Evolutionary conservation across 2,329 filamentous ascomycete species (phyloP).

Genomic region (Epicoccum sorghinum): DNA sequence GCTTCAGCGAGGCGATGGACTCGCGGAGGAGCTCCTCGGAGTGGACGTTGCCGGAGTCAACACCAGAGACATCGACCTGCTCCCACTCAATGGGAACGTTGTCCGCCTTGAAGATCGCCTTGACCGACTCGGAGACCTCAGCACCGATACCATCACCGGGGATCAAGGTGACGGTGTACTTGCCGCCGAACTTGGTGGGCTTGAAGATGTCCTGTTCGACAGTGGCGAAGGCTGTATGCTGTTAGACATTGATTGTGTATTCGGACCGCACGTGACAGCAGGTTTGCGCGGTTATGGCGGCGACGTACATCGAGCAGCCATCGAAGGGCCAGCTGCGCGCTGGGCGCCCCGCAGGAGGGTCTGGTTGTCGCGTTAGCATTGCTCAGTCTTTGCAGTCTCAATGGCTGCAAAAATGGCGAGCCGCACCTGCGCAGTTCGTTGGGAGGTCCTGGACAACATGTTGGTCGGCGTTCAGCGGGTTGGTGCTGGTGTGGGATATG

Average conservation of each 20-base stretch:
- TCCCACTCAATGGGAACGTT: constrained; percentile 99
- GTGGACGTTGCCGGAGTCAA: constrained; percentile 83
- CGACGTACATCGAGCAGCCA: constrained; percentile 61
- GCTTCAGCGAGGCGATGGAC: constrained; percentile 91
- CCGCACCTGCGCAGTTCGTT: constrained; percentile 57
- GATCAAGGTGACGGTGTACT: constrained; percentile 98
- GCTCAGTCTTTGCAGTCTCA: constrained; percentile 19
- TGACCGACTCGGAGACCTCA: constrained; percentile 96
- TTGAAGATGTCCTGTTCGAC: constrained; percentile 97
- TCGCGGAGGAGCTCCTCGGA: constrained; percentile 95
- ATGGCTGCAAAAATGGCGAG: constrained; percentile 26
- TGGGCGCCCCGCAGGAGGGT: constrained; percentile 62
- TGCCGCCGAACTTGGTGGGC: constrained; percentile 97
- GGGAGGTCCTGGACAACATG: constrained; percentile 54
- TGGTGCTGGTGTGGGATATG: constrained; percentile 44
- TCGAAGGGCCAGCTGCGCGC: constrained; percentile 56
- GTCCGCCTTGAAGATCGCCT: constrained; percentile 99
- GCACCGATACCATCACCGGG: constrained; percentile 98
- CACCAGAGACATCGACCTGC: constrained; percentile 92
- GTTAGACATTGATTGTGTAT: constrained; percentile 20
- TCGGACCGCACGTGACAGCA: constrained; percentile 9
- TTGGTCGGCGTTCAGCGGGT: constrained; percentile 36
- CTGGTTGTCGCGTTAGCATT: constrained; percentile 48
- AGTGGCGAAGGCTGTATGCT: constrained; percentile 57
- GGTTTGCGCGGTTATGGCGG: not conserved